Base-by-base conservation (phyloP, 1,284 basidiomycete genomes). In the Ustilago xerochloae region DNA sequence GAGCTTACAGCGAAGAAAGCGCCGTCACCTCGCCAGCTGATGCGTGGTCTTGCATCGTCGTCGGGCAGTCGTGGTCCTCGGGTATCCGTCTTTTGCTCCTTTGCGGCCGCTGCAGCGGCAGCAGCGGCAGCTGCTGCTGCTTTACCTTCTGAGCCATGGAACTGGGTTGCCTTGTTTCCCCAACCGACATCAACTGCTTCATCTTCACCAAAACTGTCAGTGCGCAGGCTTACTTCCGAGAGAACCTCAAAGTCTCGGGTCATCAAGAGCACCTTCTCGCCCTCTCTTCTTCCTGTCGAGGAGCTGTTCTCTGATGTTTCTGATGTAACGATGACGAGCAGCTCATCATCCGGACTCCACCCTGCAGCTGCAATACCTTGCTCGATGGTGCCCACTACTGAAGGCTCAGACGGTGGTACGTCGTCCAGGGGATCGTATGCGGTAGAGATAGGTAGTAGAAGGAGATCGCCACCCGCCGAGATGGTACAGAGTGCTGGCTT, bases 91-190 rank as follows among this genome's bases (percentile, higher is more conserved):
- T 69, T 63, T 46, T 57, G 58, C 43, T 61, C 66, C 50, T 64
- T 65, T 3, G 80, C 77, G 8, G 87, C 78, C 26, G 86, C 84
- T 24, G 87, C 83, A 0, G 88, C 84, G 1, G 88, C 87, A 64
- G 89, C 89, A 2, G 85, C 80, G 1, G 86, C 79, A 24, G 85
- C 79, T 0, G 93, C 93, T 4, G 92, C 92, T 9, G 89, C 87
- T 84, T 98, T 99, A 29, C 97, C 97, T 4, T 94, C 87, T 0
- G 94, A 95, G 13, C 97, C 97, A 78, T 98, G 95, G 84, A 99
- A 99, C 83, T 99, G 97, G 0, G 97, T 99, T 79, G 92, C 89
- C 81, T 96, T 97, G 4, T 93, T 93, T 29, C 97, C 97, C 97
- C 97, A 99, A 9, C 97, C 97, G 57, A 98, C 93, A 77, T 95